Evolutionary conservation across 2,329 filamentous ascomycete species (phyloP).

Genomic region (Trichoderma hamatum): DNA sequence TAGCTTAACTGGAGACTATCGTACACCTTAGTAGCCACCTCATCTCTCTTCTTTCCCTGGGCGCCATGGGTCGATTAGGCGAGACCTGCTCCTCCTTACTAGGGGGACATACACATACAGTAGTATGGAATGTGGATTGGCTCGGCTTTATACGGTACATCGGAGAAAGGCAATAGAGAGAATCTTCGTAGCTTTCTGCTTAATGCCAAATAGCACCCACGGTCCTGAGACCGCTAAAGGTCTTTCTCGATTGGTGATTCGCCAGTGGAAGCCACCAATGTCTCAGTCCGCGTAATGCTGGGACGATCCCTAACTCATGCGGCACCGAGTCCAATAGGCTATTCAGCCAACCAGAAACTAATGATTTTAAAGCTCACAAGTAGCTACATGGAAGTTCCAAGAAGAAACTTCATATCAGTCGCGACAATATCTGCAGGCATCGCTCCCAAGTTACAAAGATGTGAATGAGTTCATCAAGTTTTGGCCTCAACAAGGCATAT

Average conservation of each 20-base stretch:
- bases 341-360: not conserved
- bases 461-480: not conserved
- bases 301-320: not conserved
- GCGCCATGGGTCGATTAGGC: conserved; percentile 8
- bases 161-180: not conserved
- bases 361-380: not conserved
- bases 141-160: not conserved
- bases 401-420: not conserved
- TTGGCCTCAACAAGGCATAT: conserved; percentile 23
- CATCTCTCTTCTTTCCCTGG: conserved; percentile 6
- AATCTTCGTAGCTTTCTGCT: not conserved
- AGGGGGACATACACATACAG: not conserved
- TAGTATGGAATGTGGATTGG: not conserved
- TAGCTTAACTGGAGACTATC: not conserved
- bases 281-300: not conserved
- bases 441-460: not conserved
- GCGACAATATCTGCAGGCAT: not conserved
- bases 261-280: too few relatives aligned
- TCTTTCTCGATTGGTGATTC: too few relatives aligned
- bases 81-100: conserved; percentile 11
- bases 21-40: not conserved
- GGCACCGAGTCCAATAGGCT: not conserved
- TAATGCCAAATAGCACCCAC: not conserved
- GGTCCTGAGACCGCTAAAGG: not conserved
- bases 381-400: not conserved